phyloP scores from a whole-genome alignment of 306 rosid genomes.

The Fagus sylvatica region DNA sequence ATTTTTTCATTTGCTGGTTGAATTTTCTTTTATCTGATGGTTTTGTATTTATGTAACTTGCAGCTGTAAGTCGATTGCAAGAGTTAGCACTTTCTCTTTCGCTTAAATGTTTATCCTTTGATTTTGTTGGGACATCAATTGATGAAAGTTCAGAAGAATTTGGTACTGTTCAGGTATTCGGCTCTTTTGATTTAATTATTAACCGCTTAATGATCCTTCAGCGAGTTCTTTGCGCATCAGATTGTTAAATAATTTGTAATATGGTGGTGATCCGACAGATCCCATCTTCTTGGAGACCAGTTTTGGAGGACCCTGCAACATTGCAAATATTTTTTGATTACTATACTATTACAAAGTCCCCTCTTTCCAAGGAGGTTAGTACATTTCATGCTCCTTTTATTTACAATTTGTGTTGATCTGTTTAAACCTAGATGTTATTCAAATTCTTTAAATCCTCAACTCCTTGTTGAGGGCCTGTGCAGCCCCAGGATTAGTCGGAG shows the following conservation, averaged over 20 bases:
- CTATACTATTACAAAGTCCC: slow-evolving; percentile 82
- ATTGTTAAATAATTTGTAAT: slow-evolving; percentile 30
- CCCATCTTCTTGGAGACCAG: slow-evolving; percentile 91
- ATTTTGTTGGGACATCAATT: slow-evolving; percentile 95
- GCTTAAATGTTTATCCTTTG: slow-evolving; percentile 91
- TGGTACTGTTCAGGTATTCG: slow-evolving; percentile 93
- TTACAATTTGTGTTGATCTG: neutral
- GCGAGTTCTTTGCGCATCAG: slow-evolving; percentile 18
- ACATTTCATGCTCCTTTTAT: slow-evolving; percentile 20
- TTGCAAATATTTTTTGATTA: slow-evolving; percentile 90
- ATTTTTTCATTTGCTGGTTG: slow-evolving; percentile 16
- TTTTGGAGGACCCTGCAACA: slow-evolving; percentile 90
- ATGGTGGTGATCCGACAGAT: slow-evolving; percentile 56
- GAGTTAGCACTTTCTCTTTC: slow-evolving; percentile 96
- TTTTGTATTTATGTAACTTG: slow-evolving; percentile 32
- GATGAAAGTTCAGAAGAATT: slow-evolving; percentile 99
- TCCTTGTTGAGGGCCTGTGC: too few species aligned
- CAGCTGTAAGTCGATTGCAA: slow-evolving; percentile 84
- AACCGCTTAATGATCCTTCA: slow-evolving; percentile 22
- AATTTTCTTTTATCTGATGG: slow-evolving; percentile 16
- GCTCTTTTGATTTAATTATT: slow-evolving; percentile 9
- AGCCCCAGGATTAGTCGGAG: too few species aligned
- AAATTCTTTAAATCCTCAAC: too few species aligned
- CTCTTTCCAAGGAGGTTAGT: slow-evolving; percentile 96
- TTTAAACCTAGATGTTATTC: neutral